These are phyloP conservation scores for Parietaria judaica DNA, from an alignment of 306 rosid species.

Conservation along the genomic window DNA sequence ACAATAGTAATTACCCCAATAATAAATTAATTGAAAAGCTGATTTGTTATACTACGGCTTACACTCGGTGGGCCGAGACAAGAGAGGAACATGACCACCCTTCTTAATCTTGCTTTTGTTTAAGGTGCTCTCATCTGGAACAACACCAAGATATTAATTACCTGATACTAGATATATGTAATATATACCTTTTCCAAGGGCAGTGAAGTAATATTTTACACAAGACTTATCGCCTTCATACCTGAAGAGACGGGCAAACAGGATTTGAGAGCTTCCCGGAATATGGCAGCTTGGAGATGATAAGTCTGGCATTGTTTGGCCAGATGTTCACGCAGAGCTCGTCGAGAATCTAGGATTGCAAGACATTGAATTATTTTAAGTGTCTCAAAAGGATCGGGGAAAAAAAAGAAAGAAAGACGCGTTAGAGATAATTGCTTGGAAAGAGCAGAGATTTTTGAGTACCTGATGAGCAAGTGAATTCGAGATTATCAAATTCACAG, in stretches of 20 bases:
- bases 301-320: slow-evolving; percentile 47
- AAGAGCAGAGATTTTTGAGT: slow-evolving; percentile 14
- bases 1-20: slow-evolving; percentile 10
- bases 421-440: too few relatives aligned
- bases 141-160: slow-evolving; percentile 15
- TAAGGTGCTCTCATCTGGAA: slow-evolving; percentile 40
- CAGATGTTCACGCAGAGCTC: slow-evolving; percentile 52
- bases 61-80: slow-evolving; percentile 91
- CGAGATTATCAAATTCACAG: slow-evolving; percentile 72
- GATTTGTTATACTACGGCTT: slow-evolving; percentile 26
- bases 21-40: not conserved
- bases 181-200: not conserved
- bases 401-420: not conserved
- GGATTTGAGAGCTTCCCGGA: slow-evolving; percentile 61
- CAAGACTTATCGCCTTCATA: slow-evolving; percentile 21
- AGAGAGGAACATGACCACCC: slow-evolving; percentile 50
- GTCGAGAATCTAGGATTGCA: slow-evolving; percentile 44
- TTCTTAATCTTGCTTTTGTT: slow-evolving; percentile 41
- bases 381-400: not conserved
- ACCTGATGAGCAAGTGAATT: slow-evolving; percentile 81
- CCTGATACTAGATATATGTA: not conserved
- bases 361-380: slow-evolving; percentile 15
- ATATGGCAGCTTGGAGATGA: slow-evolving; percentile 79
- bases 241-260: slow-evolving; percentile 46
- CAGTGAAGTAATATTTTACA: not conserved